phyloP scores from a whole-genome alignment of 768 basidiomycete species.

The Crepidotus variabilis region DNA sequence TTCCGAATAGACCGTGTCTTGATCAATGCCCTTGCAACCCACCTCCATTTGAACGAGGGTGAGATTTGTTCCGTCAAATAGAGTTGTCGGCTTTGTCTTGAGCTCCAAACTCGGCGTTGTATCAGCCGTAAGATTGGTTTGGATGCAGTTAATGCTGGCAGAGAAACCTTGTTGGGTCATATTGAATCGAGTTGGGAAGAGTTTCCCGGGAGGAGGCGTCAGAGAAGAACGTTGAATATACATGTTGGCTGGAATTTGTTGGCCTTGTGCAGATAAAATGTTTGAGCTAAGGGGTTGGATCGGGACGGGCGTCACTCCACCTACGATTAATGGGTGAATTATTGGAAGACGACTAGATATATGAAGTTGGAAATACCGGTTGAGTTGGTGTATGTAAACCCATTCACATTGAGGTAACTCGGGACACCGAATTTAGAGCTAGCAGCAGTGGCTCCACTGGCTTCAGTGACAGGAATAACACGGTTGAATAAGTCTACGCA shows the following conservation, averaged over 20 bases:
- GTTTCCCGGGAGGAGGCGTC: constrained; percentile 1
- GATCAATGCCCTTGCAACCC: constrained; percentile 5
- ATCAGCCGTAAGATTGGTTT: constrained; percentile 5
- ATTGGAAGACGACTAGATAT: background rate
- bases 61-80: constrained; percentile 10
- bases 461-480: constrained; percentile 11
- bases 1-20: constrained; percentile 1
- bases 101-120: constrained; percentile 14
- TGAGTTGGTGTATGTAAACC: constrained; percentile 19
- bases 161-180: constrained; percentile 22
- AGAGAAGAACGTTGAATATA: background rate
- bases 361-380: constrained; percentile 10
- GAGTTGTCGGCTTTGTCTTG: background rate
- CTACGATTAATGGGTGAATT: background rate
- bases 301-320: constrained; percentile 10
- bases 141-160: constrained; percentile 13
- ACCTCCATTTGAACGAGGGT: constrained; percentile 15
- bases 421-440: constrained; percentile 13
- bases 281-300: constrained; percentile 8
- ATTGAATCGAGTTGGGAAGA: constrained; percentile 13
- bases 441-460: constrained; percentile 13
- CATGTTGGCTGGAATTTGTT: constrained; percentile 11
- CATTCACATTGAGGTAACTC: constrained; percentile 20
- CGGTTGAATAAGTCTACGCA: constrained; percentile 12
- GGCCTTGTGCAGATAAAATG: constrained; percentile 7